Percentiles rank a stretch among this genome's conserved stretches.
Conservation (phyloP, 2,329 filamentous ascomycete genomes). For the Microdochium bolleyi region DNA sequence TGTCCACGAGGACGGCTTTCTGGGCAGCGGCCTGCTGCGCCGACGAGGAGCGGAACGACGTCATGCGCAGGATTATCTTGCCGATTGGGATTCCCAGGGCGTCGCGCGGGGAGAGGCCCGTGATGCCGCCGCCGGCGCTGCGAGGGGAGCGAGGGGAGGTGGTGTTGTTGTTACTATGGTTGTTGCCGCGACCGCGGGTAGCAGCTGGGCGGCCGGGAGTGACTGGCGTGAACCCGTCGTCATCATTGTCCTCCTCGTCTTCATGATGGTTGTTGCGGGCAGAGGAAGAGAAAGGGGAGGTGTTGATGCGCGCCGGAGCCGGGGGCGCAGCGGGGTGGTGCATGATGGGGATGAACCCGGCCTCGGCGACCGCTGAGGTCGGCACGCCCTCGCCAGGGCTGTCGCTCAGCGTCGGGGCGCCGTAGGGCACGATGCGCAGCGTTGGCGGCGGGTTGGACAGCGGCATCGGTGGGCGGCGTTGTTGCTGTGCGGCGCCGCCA, state of each 20-base stretch:
- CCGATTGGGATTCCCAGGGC: constrained; percentile 19
- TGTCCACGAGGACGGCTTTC: too few species aligned
- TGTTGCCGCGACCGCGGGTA: not conserved
- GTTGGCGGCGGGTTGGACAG: not conserved
- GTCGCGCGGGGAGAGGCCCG: constrained; percentile 10
- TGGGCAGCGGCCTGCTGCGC: too few species aligned
- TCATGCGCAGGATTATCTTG: constrained; percentile 1
- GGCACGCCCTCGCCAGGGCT: not conserved
- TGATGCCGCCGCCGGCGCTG: not conserved
- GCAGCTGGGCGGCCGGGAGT: constrained; percentile 8
- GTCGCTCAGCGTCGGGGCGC: not conserved
- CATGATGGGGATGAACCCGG: constrained; percentile 15
- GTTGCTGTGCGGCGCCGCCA: not conserved
- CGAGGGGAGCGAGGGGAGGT: not conserved
- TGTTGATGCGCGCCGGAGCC: constrained; percentile 7
- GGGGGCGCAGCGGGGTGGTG: constrained; percentile 7
- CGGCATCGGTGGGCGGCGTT: not conserved
- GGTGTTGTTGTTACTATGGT: not conserved
- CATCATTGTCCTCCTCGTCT: constrained; percentile 6
- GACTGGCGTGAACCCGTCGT: constrained; percentile 17
- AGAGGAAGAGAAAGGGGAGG: not conserved
- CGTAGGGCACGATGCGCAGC: not conserved
- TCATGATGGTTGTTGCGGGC: not conserved
- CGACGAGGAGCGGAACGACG: not conserved
- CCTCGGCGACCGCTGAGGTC: constrained; percentile 6